Base-by-base conservation (phyloP, 208 protist genomes). In the Acanthamoeba polyphaga region DNA sequence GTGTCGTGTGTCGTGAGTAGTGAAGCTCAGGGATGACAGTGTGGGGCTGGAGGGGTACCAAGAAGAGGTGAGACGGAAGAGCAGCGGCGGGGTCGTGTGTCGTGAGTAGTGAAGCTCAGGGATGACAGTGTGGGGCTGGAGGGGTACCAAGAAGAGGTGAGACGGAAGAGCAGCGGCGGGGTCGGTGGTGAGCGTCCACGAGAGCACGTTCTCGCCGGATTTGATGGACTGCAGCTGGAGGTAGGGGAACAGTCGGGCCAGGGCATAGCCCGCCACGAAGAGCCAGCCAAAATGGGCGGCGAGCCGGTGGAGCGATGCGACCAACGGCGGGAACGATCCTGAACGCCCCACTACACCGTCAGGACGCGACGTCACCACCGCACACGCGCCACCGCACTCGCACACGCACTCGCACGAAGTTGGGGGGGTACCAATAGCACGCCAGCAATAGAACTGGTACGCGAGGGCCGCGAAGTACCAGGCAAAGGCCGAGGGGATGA, bases 391-490 rank as follows among this genome's bases (percentile, higher is more conserved):
- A 58, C 9, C 7, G 53, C 53, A 19, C 53, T 19, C 17, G 17
- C 53, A 58, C 53, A 58, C 15, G 6, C 53, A 3, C 34, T 53
- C 9, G 53, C 0, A 27, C 9, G 24, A 19, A 4, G 2, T 38
- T 0, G 74, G 38, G 53, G 22, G 7, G 46, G 76, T 58, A 85
- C 76, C 76, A 8, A 85, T 17, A 49, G 62, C 76, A 8, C 76
- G 38, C 76, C 76, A 85, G 76, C 76, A 85, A 19, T 85, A 24
- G 76, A 85, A 85, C 17, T 85, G 76, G 29, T 85, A 85, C 38
- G 76, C 76, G 13, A 85, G 76, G 13, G 76, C 76, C 10, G 76
- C 76, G n/a, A 85, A 85, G 24, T 85, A 85, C 76, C 76, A 85
- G 24, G 29, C 76, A 34, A 85, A 85, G 19, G 49, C 17, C 43